Evolutionary conservation across 2,329 filamentous ascomycete genomes (phyloP).

Genomic region (Chrysoporthe puriensis): DNA sequence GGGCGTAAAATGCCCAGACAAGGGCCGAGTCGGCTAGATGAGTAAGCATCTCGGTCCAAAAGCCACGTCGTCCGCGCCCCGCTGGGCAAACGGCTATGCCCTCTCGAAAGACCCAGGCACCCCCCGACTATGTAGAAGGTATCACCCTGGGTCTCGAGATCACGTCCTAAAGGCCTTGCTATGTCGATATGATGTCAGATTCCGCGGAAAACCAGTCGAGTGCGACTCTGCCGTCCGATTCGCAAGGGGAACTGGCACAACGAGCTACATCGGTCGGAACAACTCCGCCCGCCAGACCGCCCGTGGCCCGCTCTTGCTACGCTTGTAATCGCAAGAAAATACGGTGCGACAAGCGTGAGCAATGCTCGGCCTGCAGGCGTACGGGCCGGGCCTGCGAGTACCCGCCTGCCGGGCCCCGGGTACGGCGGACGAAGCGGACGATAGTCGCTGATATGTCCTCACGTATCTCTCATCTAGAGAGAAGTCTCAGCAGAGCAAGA

Average conservation of each 20-base stretch:
- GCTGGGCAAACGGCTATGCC: background rate
- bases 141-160: background rate
- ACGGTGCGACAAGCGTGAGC: conserved; percentile 38
- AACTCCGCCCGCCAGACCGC: background rate
- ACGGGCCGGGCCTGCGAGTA: conserved; percentile 38
- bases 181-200: background rate
- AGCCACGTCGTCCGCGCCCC: background rate
- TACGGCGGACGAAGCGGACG: conserved; percentile 34
- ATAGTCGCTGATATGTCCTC: conserved; percentile 41
- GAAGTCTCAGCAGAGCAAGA: conserved; percentile 32
- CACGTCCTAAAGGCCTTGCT: background rate
- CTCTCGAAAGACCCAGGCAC: background rate
- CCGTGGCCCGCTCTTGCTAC: conserved; percentile 36
- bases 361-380: conserved; percentile 35
- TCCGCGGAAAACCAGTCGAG: background rate
- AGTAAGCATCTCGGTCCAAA: conserved; percentile 1
- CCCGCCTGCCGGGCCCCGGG: conserved; percentile 34
- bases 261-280: background rate
- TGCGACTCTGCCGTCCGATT: background rate
- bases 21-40: background rate
- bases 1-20: conserved; percentile 6
- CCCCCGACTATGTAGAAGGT: background rate
- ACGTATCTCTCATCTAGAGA: conserved; percentile 41
- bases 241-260: background rate
- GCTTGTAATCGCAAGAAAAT: conserved; percentile 39